Evolutionary conservation across 2,329 filamentous ascomycete species (phyloP).

Genomic region (Colletotrichum nymphaeae): DNA sequence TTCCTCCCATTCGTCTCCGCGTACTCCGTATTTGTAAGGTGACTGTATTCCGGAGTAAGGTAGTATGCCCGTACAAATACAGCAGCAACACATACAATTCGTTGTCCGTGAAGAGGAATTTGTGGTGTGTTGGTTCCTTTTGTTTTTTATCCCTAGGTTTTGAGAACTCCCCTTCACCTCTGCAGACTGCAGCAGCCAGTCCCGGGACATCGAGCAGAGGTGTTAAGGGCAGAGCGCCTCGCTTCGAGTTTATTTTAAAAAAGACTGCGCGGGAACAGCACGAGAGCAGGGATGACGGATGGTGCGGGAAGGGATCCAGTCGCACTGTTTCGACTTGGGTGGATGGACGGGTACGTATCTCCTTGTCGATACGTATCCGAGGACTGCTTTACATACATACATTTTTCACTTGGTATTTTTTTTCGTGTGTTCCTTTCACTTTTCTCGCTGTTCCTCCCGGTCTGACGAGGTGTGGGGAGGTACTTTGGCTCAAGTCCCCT

Average conservation of each 20-base stretch:
- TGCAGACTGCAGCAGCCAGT: neutral
- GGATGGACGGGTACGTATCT: neutral
- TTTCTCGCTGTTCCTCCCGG: neutral
- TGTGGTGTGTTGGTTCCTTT: neutral
- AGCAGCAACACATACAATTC: neutral
- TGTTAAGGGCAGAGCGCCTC: neutral
- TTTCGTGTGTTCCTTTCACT: neutral
- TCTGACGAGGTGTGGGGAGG: neutral
- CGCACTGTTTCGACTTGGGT: constrained; percentile 12
- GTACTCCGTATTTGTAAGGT: too few species aligned
- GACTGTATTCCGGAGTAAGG: too few species aligned
- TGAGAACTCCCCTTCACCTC: neutral
- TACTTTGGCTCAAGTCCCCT: neutral
- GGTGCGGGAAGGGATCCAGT: neutral
- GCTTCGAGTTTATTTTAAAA: constrained; percentile 33
- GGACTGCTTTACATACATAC: too few species aligned
- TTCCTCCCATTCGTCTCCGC: neutral
- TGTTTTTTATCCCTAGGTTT: neutral
- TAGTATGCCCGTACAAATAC: neutral
- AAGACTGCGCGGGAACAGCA: constrained; percentile 20
- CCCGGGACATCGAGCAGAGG: constrained; percentile 12
- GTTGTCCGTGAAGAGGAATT: too few species aligned
- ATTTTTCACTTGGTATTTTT: too few species aligned
- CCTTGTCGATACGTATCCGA: constrained; percentile 17
- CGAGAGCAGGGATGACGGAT: constrained; percentile 7